These are phyloP conservation scores for Truncatella angustata DNA, from an alignment of 2,329 filamentous ascomycete genomes.

Conservation along the genomic window DNA sequence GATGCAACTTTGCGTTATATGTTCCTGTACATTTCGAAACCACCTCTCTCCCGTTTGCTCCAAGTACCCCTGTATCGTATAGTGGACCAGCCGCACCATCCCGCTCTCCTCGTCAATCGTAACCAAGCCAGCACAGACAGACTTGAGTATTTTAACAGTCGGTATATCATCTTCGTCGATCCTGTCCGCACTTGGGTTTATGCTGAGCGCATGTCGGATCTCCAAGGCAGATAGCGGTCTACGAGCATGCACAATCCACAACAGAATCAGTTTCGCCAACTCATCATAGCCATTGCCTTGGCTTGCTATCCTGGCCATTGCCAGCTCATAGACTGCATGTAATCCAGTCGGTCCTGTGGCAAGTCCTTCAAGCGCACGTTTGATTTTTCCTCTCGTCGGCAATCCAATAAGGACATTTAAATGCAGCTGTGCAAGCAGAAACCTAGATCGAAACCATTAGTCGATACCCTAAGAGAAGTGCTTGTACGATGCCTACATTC, in stretches of 20 bases:
- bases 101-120: conserved; percentile 28
- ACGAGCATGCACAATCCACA: not conserved
- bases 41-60: conserved; percentile 23
- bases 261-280: not conserved
- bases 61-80: conserved; percentile 43
- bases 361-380: not conserved
- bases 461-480: too few species aligned
- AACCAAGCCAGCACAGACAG: conserved; percentile 13
- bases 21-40: conserved; percentile 23
- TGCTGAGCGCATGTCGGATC: conserved; percentile 10
- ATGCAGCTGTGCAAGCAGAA: not conserved
- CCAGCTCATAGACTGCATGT: not conserved
- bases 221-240: not conserved
- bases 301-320: not conserved
- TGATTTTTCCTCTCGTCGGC: not conserved
- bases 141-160: conserved; percentile 22
- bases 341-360: not conserved
- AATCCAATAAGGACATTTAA: not conserved
- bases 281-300: not conserved
- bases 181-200: conserved; percentile 11
- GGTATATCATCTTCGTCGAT: conserved; percentile 31
- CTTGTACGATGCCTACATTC: not conserved
- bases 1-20: conserved; percentile 21
- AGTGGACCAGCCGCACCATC: conserved; percentile 39
- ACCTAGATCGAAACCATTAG: not conserved